phyloP scores from a whole-genome alignment of 1,139 yeast genomes.

The Kurtzmaniella quercitrusa region DNA sequence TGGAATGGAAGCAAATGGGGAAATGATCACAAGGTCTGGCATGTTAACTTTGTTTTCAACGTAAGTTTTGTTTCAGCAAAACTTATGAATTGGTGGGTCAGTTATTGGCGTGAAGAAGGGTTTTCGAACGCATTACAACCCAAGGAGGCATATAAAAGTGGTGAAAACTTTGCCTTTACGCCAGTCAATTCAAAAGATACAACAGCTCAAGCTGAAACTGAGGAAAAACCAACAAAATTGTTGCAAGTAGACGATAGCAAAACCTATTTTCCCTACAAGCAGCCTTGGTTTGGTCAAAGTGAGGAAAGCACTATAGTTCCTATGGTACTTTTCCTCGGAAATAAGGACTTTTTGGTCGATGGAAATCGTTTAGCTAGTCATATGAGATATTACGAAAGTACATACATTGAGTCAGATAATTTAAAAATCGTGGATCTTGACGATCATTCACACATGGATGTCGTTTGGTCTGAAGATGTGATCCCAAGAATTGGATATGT shows the following conservation, averaged over 20 bases:
- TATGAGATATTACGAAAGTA: slow-evolving; percentile 46
- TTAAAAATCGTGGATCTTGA: slow-evolving; percentile 37
- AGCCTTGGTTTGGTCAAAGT: slow-evolving; percentile 51
- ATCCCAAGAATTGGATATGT: slow-evolving; percentile 27
- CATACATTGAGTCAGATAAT: slow-evolving; percentile 36
- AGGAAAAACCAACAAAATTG: neutral
- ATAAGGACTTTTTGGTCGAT: slow-evolving; percentile 62
- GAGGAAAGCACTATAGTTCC: slow-evolving; percentile 40
- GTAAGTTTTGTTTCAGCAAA: slow-evolving; percentile 78
- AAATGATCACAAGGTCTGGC: slow-evolving; percentile 52
- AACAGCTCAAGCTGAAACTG: slow-evolving; percentile 2
- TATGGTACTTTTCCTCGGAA: slow-evolving; percentile 59
- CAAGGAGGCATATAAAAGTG: slow-evolving; percentile 26
- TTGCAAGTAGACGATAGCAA: slow-evolving; percentile 36
- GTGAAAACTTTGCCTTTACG: slow-evolving; percentile 19
- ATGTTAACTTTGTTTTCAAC: slow-evolving; percentile 77
- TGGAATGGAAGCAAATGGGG: slow-evolving; percentile 83
- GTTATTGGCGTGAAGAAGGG: slow-evolving; percentile 41
- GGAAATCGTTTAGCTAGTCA: slow-evolving; percentile 53
- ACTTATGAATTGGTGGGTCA: slow-evolving; percentile 88
- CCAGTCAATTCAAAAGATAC: slow-evolving; percentile 10
- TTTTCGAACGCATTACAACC: slow-evolving; percentile 39
- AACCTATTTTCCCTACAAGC: slow-evolving; percentile 49
- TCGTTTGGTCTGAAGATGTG: slow-evolving; percentile 54
- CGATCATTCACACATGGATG: slow-evolving; percentile 53